Conservation (phyloP, 2,329 filamentous ascomycete species). For the Nemania sp. region DNA sequence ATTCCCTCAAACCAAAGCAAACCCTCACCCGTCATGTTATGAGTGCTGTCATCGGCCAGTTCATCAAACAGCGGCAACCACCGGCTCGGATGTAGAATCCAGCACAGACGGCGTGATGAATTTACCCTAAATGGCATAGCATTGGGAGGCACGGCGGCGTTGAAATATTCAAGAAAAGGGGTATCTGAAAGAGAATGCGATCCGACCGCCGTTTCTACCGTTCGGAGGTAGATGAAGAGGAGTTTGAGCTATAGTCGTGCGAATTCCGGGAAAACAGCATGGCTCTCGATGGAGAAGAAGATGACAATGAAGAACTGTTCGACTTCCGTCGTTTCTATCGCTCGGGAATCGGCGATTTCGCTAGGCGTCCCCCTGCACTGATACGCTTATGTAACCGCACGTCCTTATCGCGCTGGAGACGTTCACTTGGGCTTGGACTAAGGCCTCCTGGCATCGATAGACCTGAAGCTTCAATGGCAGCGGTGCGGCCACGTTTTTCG, state of each 20-base stretch:
- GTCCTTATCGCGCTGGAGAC: constrained; percentile 65
- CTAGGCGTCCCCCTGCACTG: constrained; percentile 74
- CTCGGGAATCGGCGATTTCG: constrained; percentile 65
- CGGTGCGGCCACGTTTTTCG: constrained; percentile 64
- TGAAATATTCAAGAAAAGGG: constrained; percentile 36
- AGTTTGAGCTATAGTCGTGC: constrained; percentile 29
- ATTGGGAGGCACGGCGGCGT: constrained; percentile 33
- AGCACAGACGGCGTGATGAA: constrained; percentile 21
- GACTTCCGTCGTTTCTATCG: constrained; percentile 43
- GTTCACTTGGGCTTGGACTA: constrained; percentile 48
- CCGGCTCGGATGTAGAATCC: constrained; percentile 27
- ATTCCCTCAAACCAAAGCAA: constrained; percentile 16
- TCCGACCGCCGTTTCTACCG: constrained; percentile 42
- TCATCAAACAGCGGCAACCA: constrained; percentile 9
- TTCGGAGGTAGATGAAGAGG: constrained; percentile 37
- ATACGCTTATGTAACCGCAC: constrained; percentile 73
- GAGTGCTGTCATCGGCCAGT: constrained; percentile 18
- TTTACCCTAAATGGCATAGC: constrained; percentile 28
- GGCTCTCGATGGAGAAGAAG: constrained; percentile 26
- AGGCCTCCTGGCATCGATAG: constrained; percentile 56
- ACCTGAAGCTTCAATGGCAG: constrained; percentile 44
- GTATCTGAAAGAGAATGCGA: constrained; percentile 36
- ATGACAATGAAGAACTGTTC: constrained; percentile 29
- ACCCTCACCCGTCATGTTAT: constrained; percentile 10
- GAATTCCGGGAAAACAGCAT: constrained; percentile 31